phyloP scores from a whole-genome alignment of 148 eudicot species.

The Nepenthes mirabilis region DNA sequence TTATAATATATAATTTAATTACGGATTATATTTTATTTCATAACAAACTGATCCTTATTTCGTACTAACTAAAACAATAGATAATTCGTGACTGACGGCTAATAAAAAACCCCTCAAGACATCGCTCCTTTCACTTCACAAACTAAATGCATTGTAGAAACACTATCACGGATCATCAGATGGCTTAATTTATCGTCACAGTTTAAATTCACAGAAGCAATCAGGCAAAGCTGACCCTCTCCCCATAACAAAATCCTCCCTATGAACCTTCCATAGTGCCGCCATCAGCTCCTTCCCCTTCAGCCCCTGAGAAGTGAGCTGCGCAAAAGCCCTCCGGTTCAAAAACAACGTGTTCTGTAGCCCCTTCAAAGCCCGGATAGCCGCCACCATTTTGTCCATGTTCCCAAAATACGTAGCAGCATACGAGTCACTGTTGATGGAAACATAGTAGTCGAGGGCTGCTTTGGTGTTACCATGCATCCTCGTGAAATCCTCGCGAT shows the following conservation, averaged over 20 bases:
- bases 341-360: constrained; percentile 58
- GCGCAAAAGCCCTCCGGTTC: constrained; percentile 67
- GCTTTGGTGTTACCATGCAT: constrained; percentile 99
- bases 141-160: too few species aligned
- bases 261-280: constrained; percentile 63
- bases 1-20: too few species aligned
- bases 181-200: constrained; percentile 11
- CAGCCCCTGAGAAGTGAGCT: constrained; percentile 42
- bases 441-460: constrained; percentile 78
- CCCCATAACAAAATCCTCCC: constrained; percentile 68
- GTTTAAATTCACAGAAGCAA: constrained; percentile 80
- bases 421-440: constrained; percentile 73
- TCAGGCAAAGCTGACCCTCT: constrained; percentile 87
- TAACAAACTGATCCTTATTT: too few species aligned
- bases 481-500: constrained; percentile 46
- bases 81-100: too few species aligned
- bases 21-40: too few species aligned
- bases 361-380: constrained; percentile 80
- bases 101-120: too few species aligned
- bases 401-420: constrained; percentile 90
- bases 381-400: constrained; percentile 98
- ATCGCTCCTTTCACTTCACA: too few species aligned
- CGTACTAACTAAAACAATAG: too few species aligned
- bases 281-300: constrained; percentile 37
- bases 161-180: too few species aligned